Base-by-base conservation (phyloP, 2,329 filamentous ascomycete genomes). In the Diaporthe longicolla region DNA sequence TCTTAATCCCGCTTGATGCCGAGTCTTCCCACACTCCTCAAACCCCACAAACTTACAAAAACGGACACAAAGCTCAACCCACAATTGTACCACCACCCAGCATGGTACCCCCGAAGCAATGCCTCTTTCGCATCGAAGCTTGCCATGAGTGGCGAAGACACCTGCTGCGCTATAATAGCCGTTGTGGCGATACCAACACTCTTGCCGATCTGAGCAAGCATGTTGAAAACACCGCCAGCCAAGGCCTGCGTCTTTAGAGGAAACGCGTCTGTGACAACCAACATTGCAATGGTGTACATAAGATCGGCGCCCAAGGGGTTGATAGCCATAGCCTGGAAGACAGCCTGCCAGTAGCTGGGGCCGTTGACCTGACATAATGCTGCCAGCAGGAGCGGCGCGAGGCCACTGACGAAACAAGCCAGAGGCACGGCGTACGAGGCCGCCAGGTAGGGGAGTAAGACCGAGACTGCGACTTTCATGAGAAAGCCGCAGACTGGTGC, bases 361-460 rank as follows among this genome's bases (percentile, higher is more conserved):
- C 1, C 83, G 77, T 21, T 87, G 82, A 0, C 89, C 78, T 0
- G 61, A 29, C 55, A 59, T 24, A 40, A 59, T n/a, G 65, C 43
- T 24, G 89, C 89, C 88, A 91, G 90, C 4, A 91, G 79, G 6
- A 89, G 79, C 15, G 70, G 0, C 54, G 87, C 87, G 88, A 87
- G 0, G 87, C 83, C 0, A 84, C 74, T 52, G 87, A 82, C 48
- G 83, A 86, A 37, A 90, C 78, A 0, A 85, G 58, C 43, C 1
- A 84, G 84, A 79, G 45, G 84, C 81, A 13, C 79, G 77, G 1
- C 82, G 80, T n/a, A 85, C 82, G 32, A 88, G 79, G 35, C 32
- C 19, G n/a, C 37, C 4, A 58, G 15, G 15, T 37, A 37, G 35
- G 55, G 32, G 21, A 58, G 55, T 35, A 58, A 58, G 32, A 85